Conservation (phyloP, 2,329 filamentous ascomycete species). For the Colletotrichum abscissum region DNA sequence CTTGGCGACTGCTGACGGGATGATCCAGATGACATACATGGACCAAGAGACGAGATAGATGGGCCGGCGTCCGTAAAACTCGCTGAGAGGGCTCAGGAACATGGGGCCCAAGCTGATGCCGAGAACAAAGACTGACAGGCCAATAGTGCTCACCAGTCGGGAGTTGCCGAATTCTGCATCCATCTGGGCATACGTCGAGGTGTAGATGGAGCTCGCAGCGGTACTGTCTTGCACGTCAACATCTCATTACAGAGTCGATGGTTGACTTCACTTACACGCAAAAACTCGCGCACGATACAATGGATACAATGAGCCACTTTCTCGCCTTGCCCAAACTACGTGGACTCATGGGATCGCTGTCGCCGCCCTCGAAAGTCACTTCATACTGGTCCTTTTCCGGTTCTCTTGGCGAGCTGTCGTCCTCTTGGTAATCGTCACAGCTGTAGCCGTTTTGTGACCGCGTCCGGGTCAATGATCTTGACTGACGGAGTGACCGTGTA, state of each 20-base stretch:
- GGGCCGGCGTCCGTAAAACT: slow-evolving; percentile 85
- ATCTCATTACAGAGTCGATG: neutral
- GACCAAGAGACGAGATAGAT: slow-evolving; percentile 83
- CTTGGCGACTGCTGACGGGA: slow-evolving; percentile 83
- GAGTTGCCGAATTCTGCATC: slow-evolving; percentile 79
- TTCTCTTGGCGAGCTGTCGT: slow-evolving; percentile 24
- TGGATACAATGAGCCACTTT: slow-evolving; percentile 83
- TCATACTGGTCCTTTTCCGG: slow-evolving; percentile 65
- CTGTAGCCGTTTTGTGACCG: slow-evolving; percentile 59
- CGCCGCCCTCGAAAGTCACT: slow-evolving; percentile 79
- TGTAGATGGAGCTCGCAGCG: slow-evolving; percentile 89
- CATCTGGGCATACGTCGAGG: slow-evolving; percentile 82
- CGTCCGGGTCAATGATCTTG: slow-evolving; percentile 42
- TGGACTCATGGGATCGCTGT: slow-evolving; percentile 79
- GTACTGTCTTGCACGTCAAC: slow-evolving; percentile 64
- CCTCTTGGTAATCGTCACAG: slow-evolving; percentile 45
- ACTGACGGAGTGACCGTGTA: slow-evolving; percentile 19
- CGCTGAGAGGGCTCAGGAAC: slow-evolving; percentile 72
- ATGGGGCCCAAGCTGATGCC: slow-evolving; percentile 76
- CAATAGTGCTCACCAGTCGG: slow-evolving; percentile 79
- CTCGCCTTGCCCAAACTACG: slow-evolving; percentile 72
- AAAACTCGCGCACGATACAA: slow-evolving; percentile 79
- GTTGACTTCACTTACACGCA: slow-evolving; percentile 81
- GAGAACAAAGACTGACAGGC: slow-evolving; percentile 84
- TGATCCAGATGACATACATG: slow-evolving; percentile 82